A percentile compares a stretch with the other conserved stretches of the same genome.
These are phyloP conservation scores for Fagus sylvatica DNA, from an alignment of 306 rosid species.

Conservation along the genomic window DNA sequence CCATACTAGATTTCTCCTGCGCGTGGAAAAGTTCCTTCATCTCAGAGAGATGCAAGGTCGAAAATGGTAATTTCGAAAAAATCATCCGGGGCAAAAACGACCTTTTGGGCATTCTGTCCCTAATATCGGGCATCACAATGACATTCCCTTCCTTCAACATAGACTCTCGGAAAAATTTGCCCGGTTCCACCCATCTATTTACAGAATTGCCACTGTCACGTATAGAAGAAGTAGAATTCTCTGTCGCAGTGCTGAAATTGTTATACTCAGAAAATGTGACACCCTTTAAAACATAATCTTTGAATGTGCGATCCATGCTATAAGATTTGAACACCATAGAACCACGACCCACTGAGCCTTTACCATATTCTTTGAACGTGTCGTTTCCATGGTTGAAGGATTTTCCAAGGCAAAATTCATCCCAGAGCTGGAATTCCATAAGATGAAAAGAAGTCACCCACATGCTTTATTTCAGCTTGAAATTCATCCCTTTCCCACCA, in stretches of 20 bases:
- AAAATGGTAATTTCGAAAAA: slow-evolving; percentile 62
- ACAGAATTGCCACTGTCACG: slow-evolving; percentile 38
- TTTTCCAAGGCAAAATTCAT: slow-evolving; percentile 55
- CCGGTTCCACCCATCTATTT: slow-evolving; percentile 56
- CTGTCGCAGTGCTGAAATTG: slow-evolving; percentile 35
- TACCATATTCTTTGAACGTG: slow-evolving; percentile 73
- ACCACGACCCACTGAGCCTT: slow-evolving; percentile 46
- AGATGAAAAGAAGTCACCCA: slow-evolving; percentile 60
- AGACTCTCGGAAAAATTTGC: slow-evolving; percentile 74
- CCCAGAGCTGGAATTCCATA: slow-evolving; percentile 59
- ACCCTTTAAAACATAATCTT: slow-evolving; percentile 48
- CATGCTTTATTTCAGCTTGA: slow-evolving; percentile 68
- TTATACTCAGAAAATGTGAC: slow-evolving; percentile 51
- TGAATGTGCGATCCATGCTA: slow-evolving; percentile 65
- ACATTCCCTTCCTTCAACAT: slow-evolving; percentile 62
- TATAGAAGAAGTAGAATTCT: neutral
- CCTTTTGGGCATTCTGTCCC: slow-evolving; percentile 69
- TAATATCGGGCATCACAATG: slow-evolving; percentile 68
- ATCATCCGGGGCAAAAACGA: slow-evolving; percentile 65
- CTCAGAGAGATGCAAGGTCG: slow-evolving; percentile 23
- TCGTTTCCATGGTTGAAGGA: slow-evolving; percentile 87
- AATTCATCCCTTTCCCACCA: too few relatives aligned
- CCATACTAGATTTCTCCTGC: slow-evolving; percentile 39
- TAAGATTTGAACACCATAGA: slow-evolving; percentile 61
- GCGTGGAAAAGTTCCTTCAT: slow-evolving; percentile 48